Percentiles rank a stretch among this genome's conserved stretches.
phyloP scores from a whole-genome alignment of 176 grass and related monocot genomes.

The Guadua angustifolia region DNA sequence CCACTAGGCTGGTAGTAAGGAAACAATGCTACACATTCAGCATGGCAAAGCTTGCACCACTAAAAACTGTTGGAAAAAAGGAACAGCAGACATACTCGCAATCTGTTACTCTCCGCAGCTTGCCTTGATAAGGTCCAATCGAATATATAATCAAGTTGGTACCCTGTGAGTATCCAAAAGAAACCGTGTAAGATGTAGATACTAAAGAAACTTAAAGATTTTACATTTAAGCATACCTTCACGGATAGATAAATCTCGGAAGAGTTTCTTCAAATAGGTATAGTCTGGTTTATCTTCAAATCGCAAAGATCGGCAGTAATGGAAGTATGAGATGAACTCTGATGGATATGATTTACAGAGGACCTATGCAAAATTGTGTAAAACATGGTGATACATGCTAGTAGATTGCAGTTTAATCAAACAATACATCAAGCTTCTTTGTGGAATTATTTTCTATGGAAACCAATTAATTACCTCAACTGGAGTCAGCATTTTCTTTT shows the following conservation, averaged over 20 bases:
- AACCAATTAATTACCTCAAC: slow-evolving; percentile 65
- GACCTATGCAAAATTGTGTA: slow-evolving; percentile 50
- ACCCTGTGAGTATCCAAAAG: slow-evolving; percentile 56
- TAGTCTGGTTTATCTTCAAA: slow-evolving; percentile 99
- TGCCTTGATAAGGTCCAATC: slow-evolving; percentile 79
- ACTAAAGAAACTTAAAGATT: slow-evolving; percentile 12
- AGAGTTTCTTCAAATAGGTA: slow-evolving; percentile 78
- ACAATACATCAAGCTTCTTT: slow-evolving; percentile 20
- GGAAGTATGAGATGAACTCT: slow-evolving; percentile 89
- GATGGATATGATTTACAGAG: slow-evolving; percentile 84
- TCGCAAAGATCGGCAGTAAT: slow-evolving; percentile 90
- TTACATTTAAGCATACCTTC: slow-evolving; percentile 59
- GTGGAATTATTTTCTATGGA: slow-evolving; percentile 3
- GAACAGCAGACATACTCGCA: slow-evolving; percentile 59
- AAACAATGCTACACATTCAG: slow-evolving; percentile 40
- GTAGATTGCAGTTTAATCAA: slow-evolving; percentile 8
- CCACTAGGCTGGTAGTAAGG: slow-evolving; percentile 42
- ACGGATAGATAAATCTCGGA: slow-evolving; percentile 79
- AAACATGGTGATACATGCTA: slow-evolving; percentile 36
- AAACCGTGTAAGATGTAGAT: slow-evolving; percentile 39
- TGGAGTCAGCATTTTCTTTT: slow-evolving; percentile 95
- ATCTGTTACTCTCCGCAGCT: slow-evolving; percentile 56
- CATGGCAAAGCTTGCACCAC: slow-evolving; percentile 20
- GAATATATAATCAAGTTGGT: slow-evolving; percentile 80
- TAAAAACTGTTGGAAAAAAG: slow-evolving; percentile 41